These are phyloP conservation scores for Amaranthus palmeri DNA, from an alignment of 148 eudicot species.

Conservation along the genomic window DNA sequence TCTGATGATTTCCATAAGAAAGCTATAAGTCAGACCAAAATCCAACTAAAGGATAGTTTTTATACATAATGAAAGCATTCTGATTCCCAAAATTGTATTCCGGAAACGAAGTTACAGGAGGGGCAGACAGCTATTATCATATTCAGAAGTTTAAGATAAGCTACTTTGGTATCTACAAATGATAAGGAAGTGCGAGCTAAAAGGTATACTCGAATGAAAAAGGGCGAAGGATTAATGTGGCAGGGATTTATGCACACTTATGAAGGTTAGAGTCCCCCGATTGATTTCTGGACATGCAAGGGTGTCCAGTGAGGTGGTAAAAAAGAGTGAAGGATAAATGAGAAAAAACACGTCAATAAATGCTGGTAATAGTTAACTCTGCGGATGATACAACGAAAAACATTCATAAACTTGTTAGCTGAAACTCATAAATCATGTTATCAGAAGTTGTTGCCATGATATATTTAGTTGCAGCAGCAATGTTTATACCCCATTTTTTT, in stretches of 20 bases:
- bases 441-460: not conserved
- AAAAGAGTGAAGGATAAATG: no score
- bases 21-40: constrained; percentile 10
- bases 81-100: not conserved
- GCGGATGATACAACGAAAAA: not conserved
- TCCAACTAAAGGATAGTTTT: not conserved
- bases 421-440: not conserved
- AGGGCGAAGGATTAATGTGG: not conserved
- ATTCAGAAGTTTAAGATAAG: not conserved
- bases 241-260: not conserved
- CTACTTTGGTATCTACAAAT: not conserved
- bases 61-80: not conserved
- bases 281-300: not conserved
- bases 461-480: not conserved
- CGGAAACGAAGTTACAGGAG: not conserved
- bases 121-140: not conserved
- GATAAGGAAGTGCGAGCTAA: not conserved
- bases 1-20: constrained; percentile 30
- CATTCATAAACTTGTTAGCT: not conserved
- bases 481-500: not conserved
- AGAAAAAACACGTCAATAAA: not conserved
- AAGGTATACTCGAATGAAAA: not conserved
- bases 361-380: not conserved
- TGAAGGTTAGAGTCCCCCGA: not conserved
- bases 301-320: not conserved